phyloP scores from a whole-genome alignment of 73 alveolate species.

The Stentor roeselii region DNA sequence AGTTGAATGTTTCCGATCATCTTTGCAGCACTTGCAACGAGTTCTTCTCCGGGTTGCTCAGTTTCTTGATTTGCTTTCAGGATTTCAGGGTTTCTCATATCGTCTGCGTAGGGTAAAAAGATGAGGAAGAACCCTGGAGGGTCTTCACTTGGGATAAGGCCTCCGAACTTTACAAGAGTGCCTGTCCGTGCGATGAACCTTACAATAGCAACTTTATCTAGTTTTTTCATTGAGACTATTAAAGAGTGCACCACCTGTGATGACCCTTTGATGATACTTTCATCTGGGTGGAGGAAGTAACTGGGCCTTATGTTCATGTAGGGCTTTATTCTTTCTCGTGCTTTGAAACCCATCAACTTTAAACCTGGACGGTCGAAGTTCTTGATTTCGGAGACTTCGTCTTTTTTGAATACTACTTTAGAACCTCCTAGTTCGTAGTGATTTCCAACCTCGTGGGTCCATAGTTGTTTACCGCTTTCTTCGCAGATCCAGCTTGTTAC shows the following conservation, averaged over 20 bases:
- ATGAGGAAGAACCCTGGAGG: slow-evolving; percentile 83
- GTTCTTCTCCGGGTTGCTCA: slow-evolving; percentile 40
- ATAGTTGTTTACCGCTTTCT: slow-evolving; percentile 91
- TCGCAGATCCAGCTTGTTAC: slow-evolving; percentile 71
- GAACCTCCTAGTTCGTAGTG: slow-evolving; percentile 87
- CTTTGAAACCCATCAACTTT: slow-evolving; percentile 94
- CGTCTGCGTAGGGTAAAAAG: slow-evolving; percentile 86
- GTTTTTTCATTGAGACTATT: slow-evolving; percentile 75
- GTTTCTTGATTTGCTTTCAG: slow-evolving; percentile 42
- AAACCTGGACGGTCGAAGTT: slow-evolving; percentile 90
- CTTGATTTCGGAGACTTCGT: slow-evolving; percentile 86
- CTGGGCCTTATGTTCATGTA: slow-evolving; percentile 92
- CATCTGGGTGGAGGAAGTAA: slow-evolving; percentile 97
- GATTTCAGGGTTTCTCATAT: slow-evolving; percentile 57
- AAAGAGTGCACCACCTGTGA: slow-evolving; percentile 89
- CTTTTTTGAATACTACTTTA: slow-evolving; percentile 80
- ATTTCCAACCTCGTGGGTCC: slow-evolving; percentile 86
- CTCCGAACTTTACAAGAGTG: slow-evolving; percentile 88
- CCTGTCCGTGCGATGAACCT: slow-evolving; percentile 94
- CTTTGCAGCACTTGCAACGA: slow-evolving; percentile 66
- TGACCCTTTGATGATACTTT: slow-evolving; percentile 82
- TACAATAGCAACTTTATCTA: slow-evolving; percentile 91
- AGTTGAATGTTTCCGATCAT: slow-evolving; percentile 65
- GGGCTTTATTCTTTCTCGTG: slow-evolving; percentile 74
- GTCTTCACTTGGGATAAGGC: slow-evolving; percentile 89